These are phyloP conservation scores for Gamarada debralockiae DNA, from an alignment of 495 filamentous ascomycete species.

Conservation along the genomic window DNA sequence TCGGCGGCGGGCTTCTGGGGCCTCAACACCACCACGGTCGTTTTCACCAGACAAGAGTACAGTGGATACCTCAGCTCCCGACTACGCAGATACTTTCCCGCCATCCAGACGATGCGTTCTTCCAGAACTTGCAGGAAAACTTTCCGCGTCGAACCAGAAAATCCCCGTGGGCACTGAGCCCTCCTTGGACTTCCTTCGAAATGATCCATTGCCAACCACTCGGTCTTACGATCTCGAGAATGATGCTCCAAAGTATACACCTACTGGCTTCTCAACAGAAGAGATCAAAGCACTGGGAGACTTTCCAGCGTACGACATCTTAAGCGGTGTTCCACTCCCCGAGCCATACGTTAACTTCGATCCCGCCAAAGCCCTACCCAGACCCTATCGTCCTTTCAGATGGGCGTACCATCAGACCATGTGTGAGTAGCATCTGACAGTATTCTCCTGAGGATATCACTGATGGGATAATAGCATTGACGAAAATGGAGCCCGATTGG, in stretches of 20 bases:
- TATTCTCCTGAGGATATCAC: slow-evolving; percentile 5
- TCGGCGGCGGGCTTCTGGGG: slow-evolving; percentile 21
- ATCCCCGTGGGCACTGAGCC: slow-evolving; percentile 3
- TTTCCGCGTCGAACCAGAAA: slow-evolving; percentile 16
- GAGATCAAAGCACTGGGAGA: slow-evolving; percentile 74
- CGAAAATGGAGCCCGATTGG: slow-evolving; percentile 80
- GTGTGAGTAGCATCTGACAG: slow-evolving; percentile 55
- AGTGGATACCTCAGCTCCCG: slow-evolving; percentile 20
- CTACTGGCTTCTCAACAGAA: slow-evolving; percentile 51
- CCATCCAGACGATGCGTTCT: slow-evolving; percentile 52
- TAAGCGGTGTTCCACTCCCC: slow-evolving; percentile 78
- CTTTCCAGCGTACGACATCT: slow-evolving; percentile 76
- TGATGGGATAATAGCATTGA: slow-evolving; percentile 52
- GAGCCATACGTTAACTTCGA: slow-evolving; percentile 61
- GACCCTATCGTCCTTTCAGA: slow-evolving; percentile 76
- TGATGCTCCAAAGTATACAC: slow-evolving; percentile 30
- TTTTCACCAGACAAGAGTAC: slow-evolving; percentile 45
- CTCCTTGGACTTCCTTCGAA: slow-evolving; percentile 2
- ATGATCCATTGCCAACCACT: slow-evolving; percentile 16
- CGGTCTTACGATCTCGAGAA: slow-evolving; percentile 27
- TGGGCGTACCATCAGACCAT: slow-evolving; percentile 94
- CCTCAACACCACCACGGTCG: slow-evolving; percentile 54
- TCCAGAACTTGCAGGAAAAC: slow-evolving; percentile 21
- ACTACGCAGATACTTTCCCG: slow-evolving; percentile 49
- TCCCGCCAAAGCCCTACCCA: slow-evolving; percentile 59